Conservation (phyloP, 805 yeast species). For the Yarrowia phangngaensis region DNA sequence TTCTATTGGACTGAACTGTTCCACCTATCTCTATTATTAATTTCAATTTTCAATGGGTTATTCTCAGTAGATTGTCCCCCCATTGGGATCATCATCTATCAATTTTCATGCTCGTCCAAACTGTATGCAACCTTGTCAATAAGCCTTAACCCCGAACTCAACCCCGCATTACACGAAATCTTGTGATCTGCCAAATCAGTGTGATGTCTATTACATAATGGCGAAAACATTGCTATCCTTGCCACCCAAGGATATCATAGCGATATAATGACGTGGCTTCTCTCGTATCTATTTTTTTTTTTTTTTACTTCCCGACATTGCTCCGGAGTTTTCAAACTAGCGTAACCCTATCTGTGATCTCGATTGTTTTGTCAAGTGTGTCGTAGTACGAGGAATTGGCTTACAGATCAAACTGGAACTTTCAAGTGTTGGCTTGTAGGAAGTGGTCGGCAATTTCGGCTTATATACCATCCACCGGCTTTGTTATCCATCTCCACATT, state of each 20-base stretch:
- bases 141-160: slow-evolving; percentile 25
- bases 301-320: too few relatives aligned
- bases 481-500: slow-evolving; percentile 4
- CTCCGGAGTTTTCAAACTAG: too few relatives aligned
- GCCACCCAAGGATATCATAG: not conserved
- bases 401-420: not conserved
- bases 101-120: slow-evolving; percentile 25
- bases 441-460: slow-evolving; percentile 15
- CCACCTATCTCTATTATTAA: not conserved
- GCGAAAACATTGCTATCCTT: too few relatives aligned
- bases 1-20: not conserved
- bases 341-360: too few relatives aligned
- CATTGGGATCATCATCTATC: slow-evolving; percentile 1
- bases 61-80: not conserved
- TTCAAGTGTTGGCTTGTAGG: not conserved
- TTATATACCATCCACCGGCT: slow-evolving; percentile 1
- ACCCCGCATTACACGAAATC: slow-evolving; percentile 25
- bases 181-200: slow-evolving; percentile 2
- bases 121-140: too few relatives aligned
- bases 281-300: too few relatives aligned
- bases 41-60: not conserved
- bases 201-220: slow-evolving; percentile 2
- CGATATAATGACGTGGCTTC: too few relatives aligned
- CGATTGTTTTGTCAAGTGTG: too few relatives aligned
- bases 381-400: too few relatives aligned